Base-by-base conservation (phyloP, 495 filamentous ascomycete species). In the Penicillium cataractarum region DNA sequence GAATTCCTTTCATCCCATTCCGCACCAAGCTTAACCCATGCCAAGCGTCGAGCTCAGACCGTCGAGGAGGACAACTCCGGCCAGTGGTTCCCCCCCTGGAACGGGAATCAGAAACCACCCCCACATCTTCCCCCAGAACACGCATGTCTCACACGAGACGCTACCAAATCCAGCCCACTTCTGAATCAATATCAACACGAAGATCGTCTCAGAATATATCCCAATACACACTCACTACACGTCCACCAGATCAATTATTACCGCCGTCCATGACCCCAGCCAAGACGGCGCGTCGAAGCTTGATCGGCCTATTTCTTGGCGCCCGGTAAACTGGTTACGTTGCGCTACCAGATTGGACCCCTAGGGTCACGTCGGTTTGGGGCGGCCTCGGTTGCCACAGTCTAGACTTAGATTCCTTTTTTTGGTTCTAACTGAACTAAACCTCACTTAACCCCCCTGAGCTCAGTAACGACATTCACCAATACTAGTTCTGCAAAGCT, bases 21-120 rank as follows among this genome's bases (percentile, higher is more conserved):
- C 35, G 13, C 15, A 42, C 39, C 39, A 19, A 29, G 46, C 46
- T 60, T 60, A 44, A 44, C 50, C 40, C 9, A 33, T 44, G 59
- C 63, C 59, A 65, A 65, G 63, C 59, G 62, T 55, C 49, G n/a
- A 40, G 57, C 57, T 60, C 52, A 60, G 56, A 60, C 52, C 44
- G 33, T 62, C 58, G 62, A 59, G 63, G 63, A 65, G 61, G 59
- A 59, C 48, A 24, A 50, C n/a, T 5, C 40, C 8, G 17, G 2
- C 2, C 40, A 31, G 29, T 9, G 8, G 19, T 6, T 33, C 15
- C 13, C 6, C 42, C 53, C 53, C 39, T 55, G 26, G 17, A 12
- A 35, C 33, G 3, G 19, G 24, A n/a, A 17, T 32, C 17, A 33
- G 49, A 49, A 48, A 40, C 44, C 29, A 31, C 48, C 54, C 40